phyloP scores from a whole-genome alignment of 768 basidiomycete genomes.

The Tulasnella sp. region DNA sequence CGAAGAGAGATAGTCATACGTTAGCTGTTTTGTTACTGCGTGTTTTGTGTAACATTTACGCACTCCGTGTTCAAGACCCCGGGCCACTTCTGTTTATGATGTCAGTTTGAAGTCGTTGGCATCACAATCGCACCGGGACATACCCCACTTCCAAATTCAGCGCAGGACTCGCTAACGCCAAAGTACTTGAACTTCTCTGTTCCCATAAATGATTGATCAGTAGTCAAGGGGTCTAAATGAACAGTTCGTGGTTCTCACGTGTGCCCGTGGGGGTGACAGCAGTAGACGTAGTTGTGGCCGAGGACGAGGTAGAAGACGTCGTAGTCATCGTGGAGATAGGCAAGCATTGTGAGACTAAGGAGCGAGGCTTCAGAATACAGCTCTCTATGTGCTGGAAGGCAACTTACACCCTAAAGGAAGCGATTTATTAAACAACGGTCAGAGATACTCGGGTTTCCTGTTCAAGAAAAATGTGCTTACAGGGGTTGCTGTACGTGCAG shows the following conservation, averaged over 20 bases:
- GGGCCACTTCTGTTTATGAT: constrained; percentile 39
- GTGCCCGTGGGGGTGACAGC: no score
- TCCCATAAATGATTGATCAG: neutral
- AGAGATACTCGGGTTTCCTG: neutral
- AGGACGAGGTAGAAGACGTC: neutral
- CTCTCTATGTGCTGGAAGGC: no score
- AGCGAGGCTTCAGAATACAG: neutral
- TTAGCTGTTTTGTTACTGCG: neutral
- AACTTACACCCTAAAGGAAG: neutral
- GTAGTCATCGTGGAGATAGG: constrained; percentile 25
- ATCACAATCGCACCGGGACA: neutral
- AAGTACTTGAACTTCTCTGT: constrained; percentile 10
- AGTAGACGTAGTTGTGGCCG: neutral
- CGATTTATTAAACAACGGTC: neutral
- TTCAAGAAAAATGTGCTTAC: constrained; percentile 17
- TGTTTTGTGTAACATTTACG: neutral
- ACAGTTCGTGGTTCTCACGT: no score
- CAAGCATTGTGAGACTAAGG: neutral
- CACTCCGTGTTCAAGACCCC: constrained; percentile 33
- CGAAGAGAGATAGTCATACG: neutral
- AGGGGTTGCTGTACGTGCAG: constrained; percentile 36
- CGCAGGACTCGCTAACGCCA: constrained; percentile 46
- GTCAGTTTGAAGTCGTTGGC: constrained; percentile 40
- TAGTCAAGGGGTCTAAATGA: neutral
- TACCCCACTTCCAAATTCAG: constrained; percentile 43